These are phyloP conservation scores for Dichomitus squalens DNA, from an alignment of 1,284 basidiomycete genomes.

Conservation along the genomic window DNA sequence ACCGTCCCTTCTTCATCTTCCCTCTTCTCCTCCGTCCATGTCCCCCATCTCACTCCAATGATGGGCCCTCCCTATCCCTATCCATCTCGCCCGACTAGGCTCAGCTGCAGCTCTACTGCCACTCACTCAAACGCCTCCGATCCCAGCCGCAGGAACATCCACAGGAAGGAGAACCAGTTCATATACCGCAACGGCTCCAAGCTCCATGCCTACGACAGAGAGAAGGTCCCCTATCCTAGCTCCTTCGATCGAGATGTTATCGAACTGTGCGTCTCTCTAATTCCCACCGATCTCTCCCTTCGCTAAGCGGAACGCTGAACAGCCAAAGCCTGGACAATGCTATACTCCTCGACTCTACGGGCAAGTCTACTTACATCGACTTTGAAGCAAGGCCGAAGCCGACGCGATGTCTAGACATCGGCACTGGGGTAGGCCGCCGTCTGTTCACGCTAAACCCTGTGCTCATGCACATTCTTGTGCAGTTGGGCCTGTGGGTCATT, in stretches of 20 bases:
- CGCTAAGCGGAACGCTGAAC: not conserved
- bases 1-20: conserved; percentile 16
- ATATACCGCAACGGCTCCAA: conserved; percentile 58
- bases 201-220: conserved; percentile 66
- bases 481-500: conserved; percentile 73
- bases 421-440: conserved; percentile 60
- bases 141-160: conserved; percentile 52
- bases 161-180: conserved; percentile 65
- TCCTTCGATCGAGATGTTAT: conserved; percentile 66
- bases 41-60: conserved; percentile 2
- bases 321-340: conserved; percentile 64
- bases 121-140: conserved; percentile 26
- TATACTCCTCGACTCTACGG: conserved; percentile 49
- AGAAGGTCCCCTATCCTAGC: conserved; percentile 73
- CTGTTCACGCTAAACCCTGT: not conserved
- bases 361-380: conserved; percentile 57
- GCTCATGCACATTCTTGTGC: conserved; percentile 4
- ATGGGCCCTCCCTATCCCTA: conserved; percentile 19
- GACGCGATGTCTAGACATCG: conserved; percentile 60
- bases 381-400: conserved; percentile 47
- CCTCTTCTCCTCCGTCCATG: conserved; percentile 7
- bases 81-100: conserved; percentile 16
- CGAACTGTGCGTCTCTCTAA: conserved; percentile 55
- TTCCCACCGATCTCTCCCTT: not conserved
- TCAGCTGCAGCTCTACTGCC: conserved; percentile 27